Percentiles rank a stretch among this genome's conserved stretches.
phyloP scores from a whole-genome alignment of 1,284 basidiomycete genomes.

The Boletus semigastroideus region DNA sequence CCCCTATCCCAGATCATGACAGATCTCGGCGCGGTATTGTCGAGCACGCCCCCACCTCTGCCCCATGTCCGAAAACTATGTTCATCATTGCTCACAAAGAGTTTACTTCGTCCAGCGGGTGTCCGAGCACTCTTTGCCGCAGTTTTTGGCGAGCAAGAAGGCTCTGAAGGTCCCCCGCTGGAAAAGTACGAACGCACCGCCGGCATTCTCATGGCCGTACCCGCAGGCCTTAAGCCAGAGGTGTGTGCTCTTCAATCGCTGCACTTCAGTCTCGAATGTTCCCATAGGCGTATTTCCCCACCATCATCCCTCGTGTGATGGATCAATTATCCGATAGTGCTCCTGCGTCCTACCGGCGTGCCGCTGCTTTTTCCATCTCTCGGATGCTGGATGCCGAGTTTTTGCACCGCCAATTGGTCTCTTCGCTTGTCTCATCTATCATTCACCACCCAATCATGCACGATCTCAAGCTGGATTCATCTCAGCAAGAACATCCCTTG shows the following conservation, averaged over 20 bases:
- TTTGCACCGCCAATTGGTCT: slow-evolving; percentile 34
- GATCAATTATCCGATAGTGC: slow-evolving; percentile 43
- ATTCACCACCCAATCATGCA: slow-evolving; percentile 47
- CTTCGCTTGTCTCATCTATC: slow-evolving; percentile 40
- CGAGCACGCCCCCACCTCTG: slow-evolving; percentile 41
- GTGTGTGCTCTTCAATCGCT: slow-evolving; percentile 37
- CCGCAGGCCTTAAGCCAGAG: slow-evolving; percentile 49
- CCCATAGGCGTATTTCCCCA: slow-evolving; percentile 60
- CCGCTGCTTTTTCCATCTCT: slow-evolving; percentile 67
- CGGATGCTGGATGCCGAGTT: slow-evolving; percentile 50
- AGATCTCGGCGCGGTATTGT: slow-evolving; percentile 57
- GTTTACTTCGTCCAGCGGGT: slow-evolving; percentile 66
- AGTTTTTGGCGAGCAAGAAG: slow-evolving; percentile 62
- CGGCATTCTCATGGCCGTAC: slow-evolving; percentile 55
- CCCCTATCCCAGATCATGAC: slow-evolving; percentile 64
- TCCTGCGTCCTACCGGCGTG: slow-evolving; percentile 52
- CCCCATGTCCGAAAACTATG: slow-evolving; percentile 57
- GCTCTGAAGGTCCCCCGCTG: slow-evolving; percentile 46
- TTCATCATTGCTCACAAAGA: slow-evolving; percentile 59
- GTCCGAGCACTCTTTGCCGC: slow-evolving; percentile 64
- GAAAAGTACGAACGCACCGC: slow-evolving; percentile 70
- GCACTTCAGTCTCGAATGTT: neutral
- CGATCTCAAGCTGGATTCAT: slow-evolving; percentile 3
- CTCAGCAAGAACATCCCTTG: slow-evolving; percentile 3
- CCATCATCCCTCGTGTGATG: slow-evolving; percentile 55